These are phyloP conservation scores for Thecaphora thlaspeos DNA, from an alignment of 1,284 basidiomycete genomes.

Conservation along the genomic window DNA sequence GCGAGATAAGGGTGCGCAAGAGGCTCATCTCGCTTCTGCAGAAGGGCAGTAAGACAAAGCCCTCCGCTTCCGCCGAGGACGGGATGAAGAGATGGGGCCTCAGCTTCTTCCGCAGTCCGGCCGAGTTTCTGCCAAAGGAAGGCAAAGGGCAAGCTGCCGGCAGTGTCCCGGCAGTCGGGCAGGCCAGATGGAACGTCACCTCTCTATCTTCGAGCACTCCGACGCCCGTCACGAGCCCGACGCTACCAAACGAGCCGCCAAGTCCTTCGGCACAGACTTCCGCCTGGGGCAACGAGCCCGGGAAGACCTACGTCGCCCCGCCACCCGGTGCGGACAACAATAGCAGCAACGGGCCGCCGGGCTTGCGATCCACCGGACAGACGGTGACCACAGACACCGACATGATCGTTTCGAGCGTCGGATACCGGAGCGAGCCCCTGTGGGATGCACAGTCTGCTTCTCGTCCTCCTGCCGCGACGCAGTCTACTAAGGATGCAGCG, in stretches of 20 bases:
- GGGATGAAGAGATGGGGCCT: slow-evolving; percentile 42
- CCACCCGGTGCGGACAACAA: not conserved
- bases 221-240: not conserved
- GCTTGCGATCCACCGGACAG: slow-evolving; percentile 62
- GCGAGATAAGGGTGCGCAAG: slow-evolving; percentile 60
- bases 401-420: slow-evolving; percentile 82
- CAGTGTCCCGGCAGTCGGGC: slow-evolving; percentile 6
- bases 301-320: not conserved
- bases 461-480: not conserved
- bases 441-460: slow-evolving; percentile 1
- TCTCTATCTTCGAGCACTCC: not conserved
- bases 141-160: not conserved
- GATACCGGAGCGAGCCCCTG: slow-evolving; percentile 74
- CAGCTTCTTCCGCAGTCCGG: slow-evolving; percentile 46
- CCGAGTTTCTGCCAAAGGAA: slow-evolving; percentile 23
- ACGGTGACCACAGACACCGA: slow-evolving; percentile 67
- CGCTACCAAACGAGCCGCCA: slow-evolving; percentile 1
- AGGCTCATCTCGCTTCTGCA: slow-evolving; percentile 66
- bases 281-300: slow-evolving; percentile 4
- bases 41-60: slow-evolving; percentile 67
- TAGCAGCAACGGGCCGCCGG: not conserved
- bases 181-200: slow-evolving; percentile 46
- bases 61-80: not conserved
- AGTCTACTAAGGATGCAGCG: too few species aligned
- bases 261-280: not conserved